Conservation (phyloP, 2,329 filamentous ascomycete genomes). For the Aspergillus sp. region DNA sequence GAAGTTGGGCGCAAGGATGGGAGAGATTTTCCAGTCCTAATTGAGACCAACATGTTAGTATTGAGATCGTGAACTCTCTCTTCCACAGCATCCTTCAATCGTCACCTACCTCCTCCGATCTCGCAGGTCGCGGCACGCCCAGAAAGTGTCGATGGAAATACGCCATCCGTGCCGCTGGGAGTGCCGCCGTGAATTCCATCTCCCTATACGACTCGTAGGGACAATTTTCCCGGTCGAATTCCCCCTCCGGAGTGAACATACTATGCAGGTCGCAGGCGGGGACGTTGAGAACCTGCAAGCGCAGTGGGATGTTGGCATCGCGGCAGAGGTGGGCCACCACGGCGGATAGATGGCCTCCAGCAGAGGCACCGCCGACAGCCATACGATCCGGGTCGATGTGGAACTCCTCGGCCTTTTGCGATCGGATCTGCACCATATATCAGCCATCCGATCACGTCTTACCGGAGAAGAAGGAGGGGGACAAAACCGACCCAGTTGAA, state of each 20-base stretch:
- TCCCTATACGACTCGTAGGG: slow-evolving; percentile 41
- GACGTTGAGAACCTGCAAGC: slow-evolving; percentile 37
- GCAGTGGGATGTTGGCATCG: slow-evolving; percentile 33
- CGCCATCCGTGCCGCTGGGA: slow-evolving; percentile 37
- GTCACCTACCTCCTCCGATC: slow-evolving; percentile 32
- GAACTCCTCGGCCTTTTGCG: slow-evolving; percentile 30
- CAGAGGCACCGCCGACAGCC: slow-evolving; percentile 39
- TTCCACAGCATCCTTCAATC: not conserved
- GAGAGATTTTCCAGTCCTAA: slow-evolving; percentile 44
- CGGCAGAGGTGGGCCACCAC: slow-evolving; percentile 39
- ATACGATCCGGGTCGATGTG: slow-evolving; percentile 33
- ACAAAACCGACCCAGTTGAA: slow-evolving; percentile 36
- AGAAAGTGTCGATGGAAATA: slow-evolving; percentile 41
- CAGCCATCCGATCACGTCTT: not conserved
- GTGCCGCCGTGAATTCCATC: slow-evolving; percentile 34
- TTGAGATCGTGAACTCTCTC: not conserved
- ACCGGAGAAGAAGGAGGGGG: not conserved
- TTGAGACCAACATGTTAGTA: slow-evolving; percentile 7
- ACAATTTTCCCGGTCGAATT: slow-evolving; percentile 33
- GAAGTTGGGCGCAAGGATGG: slow-evolving; percentile 37
- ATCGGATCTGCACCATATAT: slow-evolving; percentile 25
- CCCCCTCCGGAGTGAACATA: slow-evolving; percentile 33
- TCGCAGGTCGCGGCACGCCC: slow-evolving; percentile 34
- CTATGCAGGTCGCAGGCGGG: slow-evolving; percentile 36
- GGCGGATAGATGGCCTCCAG: slow-evolving; percentile 39